phyloP scores from a whole-genome alignment of 768 basidiomycete species.

The Lactarius quietus region DNA sequence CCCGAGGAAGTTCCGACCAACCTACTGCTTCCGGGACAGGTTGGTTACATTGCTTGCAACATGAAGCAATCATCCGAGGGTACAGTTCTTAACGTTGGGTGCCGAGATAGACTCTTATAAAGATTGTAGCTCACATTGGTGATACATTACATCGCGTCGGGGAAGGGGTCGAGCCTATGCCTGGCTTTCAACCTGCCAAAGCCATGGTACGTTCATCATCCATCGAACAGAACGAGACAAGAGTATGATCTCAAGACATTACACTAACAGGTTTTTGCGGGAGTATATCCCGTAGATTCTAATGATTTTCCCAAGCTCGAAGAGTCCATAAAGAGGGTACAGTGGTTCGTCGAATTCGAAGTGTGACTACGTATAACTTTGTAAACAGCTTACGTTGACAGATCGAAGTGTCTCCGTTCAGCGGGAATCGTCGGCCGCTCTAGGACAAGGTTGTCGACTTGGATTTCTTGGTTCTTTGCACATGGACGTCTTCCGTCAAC shows the following conservation, averaged over 20 bases:
- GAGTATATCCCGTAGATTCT: constrained; percentile 89
- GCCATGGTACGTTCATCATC: constrained; percentile 65
- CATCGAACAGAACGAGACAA: not conserved
- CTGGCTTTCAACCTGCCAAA: constrained; percentile 88
- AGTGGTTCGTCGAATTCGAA: constrained; percentile 28
- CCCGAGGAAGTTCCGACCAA: constrained; percentile 81
- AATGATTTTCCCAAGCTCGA: constrained; percentile 92
- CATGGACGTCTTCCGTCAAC: constrained; percentile 94
- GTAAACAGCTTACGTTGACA: constrained; percentile 66
- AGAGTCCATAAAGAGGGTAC: constrained; percentile 88
- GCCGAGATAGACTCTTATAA: constrained; percentile 5
- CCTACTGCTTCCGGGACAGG: constrained; percentile 71
- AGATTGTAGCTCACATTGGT: constrained; percentile 74
- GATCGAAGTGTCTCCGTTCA: constrained; percentile 89
- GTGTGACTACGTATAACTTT: constrained; percentile 13
- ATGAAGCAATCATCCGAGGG: constrained; percentile 98
- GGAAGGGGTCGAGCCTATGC: constrained; percentile 72
- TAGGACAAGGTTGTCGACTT: constrained; percentile 92
- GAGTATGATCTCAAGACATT: not conserved
- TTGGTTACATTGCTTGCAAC: constrained; percentile 88
- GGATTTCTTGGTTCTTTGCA: constrained; percentile 96
- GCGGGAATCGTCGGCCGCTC: constrained; percentile 87
- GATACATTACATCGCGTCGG: constrained; percentile 85
- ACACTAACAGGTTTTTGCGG: constrained; percentile 75
- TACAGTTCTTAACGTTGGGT: constrained; percentile 31